A percentile compares a stretch with the other conserved stretches of the same genome.
phyloP scores from a whole-genome alignment of 2,329 filamentous ascomycete genomes.

The Stenocarpella maydis region DNA sequence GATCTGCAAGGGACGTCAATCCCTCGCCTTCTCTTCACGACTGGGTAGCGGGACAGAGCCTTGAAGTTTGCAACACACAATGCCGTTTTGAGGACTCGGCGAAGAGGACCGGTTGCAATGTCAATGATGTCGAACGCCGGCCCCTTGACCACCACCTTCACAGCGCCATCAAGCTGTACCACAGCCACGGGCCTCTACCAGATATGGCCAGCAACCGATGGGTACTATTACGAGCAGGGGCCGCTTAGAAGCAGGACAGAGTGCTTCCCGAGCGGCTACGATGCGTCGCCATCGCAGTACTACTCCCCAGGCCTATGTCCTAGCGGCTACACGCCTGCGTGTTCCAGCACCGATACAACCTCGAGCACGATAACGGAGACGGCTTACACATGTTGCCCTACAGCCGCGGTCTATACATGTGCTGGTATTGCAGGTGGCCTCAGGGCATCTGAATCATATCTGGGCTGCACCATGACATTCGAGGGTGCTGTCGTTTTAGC shows the following conservation, averaged over 20 bases:
- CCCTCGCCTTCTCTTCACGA: background rate
- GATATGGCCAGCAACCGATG: conserved; percentile 34
- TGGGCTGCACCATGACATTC: conserved; percentile 41
- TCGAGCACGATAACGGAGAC: conserved; percentile 39
- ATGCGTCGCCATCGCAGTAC: conserved; percentile 39
- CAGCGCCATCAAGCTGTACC: conserved; percentile 40
- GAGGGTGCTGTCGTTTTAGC: conserved; percentile 32
- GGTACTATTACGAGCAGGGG: conserved; percentile 40
- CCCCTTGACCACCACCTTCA: conserved; percentile 42
- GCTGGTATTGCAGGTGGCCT: background rate
- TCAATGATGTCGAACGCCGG: conserved; percentile 37
- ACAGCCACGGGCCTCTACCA: conserved; percentile 41
- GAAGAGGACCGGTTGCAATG: conserved; percentile 11
- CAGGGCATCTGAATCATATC: conserved; percentile 1
- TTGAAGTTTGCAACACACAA: background rate
- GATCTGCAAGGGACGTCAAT: background rate
- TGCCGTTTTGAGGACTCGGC: conserved; percentile 31
- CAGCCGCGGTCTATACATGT: conserved; percentile 39
- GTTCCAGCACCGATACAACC: conserved; percentile 37
- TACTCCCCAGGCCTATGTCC: conserved; percentile 43
- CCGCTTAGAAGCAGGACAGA: conserved; percentile 39
- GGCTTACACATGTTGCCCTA: conserved; percentile 42
- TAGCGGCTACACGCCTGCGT: conserved; percentile 41
- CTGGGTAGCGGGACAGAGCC: background rate
- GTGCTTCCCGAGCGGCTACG: conserved; percentile 41